Evolutionary conservation across 495 filamentous ascomycete genomes (phyloP).

Genomic region (Baudoinia panamericana): DNA sequence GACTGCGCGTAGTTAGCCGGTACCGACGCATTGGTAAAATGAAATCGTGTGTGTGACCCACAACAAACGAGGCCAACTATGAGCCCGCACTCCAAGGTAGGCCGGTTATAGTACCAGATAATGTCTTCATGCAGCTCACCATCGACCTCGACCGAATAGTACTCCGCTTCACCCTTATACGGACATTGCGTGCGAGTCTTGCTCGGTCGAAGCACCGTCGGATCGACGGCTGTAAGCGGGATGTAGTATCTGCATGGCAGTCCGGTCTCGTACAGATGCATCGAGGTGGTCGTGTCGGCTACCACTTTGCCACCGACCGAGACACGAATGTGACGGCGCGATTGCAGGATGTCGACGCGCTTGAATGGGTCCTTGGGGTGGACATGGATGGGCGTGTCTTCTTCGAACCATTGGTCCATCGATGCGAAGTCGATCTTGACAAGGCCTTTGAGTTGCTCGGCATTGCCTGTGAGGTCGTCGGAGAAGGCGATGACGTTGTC

Average conservation of each 20-base stretch:
- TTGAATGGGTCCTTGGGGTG: conserved; percentile 50
- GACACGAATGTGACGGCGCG: conserved; percentile 36
- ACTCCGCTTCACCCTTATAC: conserved; percentile 47
- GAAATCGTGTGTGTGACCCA: too few relatives aligned
- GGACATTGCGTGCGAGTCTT: conserved; percentile 37
- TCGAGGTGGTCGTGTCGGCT: conserved; percentile 29
- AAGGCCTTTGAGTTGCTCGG: conserved; percentile 20
- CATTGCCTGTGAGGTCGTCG: conserved; percentile 4
- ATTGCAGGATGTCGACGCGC: conserved; percentile 43
- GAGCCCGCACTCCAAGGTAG: conserved; percentile 35
- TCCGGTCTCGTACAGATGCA: conserved; percentile 40
- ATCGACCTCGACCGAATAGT: conserved; percentile 33
- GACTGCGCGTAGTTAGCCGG: conserved; percentile 32
- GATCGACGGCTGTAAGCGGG: conserved; percentile 32
- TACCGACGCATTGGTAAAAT: too few relatives aligned
- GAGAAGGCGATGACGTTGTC: conserved; percentile 12
- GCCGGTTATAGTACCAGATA: conserved; percentile 43
- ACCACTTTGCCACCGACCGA: conserved; percentile 35
- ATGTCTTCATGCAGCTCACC: conserved; percentile 35
- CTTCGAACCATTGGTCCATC: conserved; percentile 43
- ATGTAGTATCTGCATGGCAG: conserved; percentile 43
- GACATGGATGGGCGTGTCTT: conserved; percentile 42
- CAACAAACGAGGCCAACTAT: conserved; percentile 34
- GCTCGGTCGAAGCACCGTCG: conserved; percentile 30
- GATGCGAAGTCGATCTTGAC: conserved; percentile 24